Conservation (phyloP, 306 rosid species). For the Quercus engelmannii region DNA sequence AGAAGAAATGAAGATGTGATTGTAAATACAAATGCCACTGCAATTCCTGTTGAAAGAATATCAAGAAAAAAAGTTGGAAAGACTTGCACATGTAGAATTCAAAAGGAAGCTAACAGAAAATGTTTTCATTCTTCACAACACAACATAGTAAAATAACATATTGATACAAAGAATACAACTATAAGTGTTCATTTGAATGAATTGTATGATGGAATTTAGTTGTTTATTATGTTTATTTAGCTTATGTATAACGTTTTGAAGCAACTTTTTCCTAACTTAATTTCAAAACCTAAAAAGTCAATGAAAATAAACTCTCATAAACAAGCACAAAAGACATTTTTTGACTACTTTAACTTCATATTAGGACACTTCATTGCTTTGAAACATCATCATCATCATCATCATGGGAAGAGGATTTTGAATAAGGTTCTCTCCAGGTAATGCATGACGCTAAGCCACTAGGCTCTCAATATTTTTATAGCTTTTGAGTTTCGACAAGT, state of each 20-base stretch:
- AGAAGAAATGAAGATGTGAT: slow-evolving; percentile 63
- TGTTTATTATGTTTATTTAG: no score
- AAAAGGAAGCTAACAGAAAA: not conserved
- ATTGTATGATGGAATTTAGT: no score
- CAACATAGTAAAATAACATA: not conserved
- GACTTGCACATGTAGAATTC: not conserved
- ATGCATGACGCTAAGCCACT: no score
- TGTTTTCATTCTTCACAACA: not conserved
- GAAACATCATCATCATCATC: not conserved
- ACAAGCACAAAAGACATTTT: not conserved
- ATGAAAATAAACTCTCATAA: no score
- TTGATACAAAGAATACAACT: not conserved
- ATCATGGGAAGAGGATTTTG: not conserved
- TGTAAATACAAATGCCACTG: slow-evolving; percentile 84
- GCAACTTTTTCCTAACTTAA: no score
- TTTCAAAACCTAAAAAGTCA: no score
- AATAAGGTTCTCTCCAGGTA: no score
- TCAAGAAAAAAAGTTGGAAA: not conserved
- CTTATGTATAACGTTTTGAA: no score
- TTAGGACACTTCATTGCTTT: not conserved
- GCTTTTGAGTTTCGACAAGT: no score
- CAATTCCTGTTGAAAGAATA: slow-evolving; percentile 47
- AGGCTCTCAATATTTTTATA: no score
- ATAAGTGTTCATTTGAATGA: no score
- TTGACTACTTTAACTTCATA: not conserved